A percentile compares a stretch with the other conserved stretches of the same genome.
Evolutionary conservation across 768 basidiomycete species (phyloP).

Genomic region (Lactarius pseudohatsudake): DNA sequence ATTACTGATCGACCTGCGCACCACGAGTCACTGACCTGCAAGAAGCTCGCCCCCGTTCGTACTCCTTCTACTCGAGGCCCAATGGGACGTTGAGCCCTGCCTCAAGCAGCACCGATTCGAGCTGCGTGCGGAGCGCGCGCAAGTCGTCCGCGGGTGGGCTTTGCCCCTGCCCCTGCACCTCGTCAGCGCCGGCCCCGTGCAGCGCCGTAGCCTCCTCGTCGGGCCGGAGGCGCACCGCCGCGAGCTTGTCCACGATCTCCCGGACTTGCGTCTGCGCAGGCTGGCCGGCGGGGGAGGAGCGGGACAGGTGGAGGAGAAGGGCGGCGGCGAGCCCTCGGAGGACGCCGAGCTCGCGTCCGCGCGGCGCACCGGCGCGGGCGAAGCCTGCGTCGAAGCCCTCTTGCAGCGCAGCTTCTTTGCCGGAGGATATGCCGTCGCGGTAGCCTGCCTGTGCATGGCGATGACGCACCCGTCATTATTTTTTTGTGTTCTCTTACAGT

Average conservation of each 20-base stretch:
- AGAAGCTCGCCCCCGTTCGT: not conserved
- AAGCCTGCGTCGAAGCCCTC: constrained; percentile 90
- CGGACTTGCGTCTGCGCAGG: constrained; percentile 29
- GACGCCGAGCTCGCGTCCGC: constrained; percentile 74
- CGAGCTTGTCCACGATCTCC: constrained; percentile 57
- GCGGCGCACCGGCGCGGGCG: constrained; percentile 63
- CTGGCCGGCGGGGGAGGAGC: not conserved
- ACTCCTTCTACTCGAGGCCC: not conserved
- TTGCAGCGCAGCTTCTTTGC: constrained; percentile 86
- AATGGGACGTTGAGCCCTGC: constrained; percentile 8
- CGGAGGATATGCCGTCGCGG: constrained; percentile 92
- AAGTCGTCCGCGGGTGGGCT: constrained; percentile 7
- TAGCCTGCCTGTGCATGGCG: constrained; percentile 70
- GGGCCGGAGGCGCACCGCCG: constrained; percentile 53
- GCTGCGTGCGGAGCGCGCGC: constrained; percentile 7
- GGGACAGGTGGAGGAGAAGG: constrained; percentile 29
- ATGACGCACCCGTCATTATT: not conserved
- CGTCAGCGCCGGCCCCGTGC: not conserved
- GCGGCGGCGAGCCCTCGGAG: constrained; percentile 66
- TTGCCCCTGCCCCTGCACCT: not conserved
- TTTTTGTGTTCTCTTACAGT: constrained; percentile 31
- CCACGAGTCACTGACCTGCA: not conserved
- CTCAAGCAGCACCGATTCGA: constrained; percentile 10
- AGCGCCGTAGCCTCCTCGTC: constrained; percentile 63
- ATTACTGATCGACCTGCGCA: not conserved